A percentile compares a stretch with the other conserved stretches of the same genome.
Evolutionary conservation across 106 monocot species (phyloP).

Genomic region (Dendrobium huoshanense): DNA sequence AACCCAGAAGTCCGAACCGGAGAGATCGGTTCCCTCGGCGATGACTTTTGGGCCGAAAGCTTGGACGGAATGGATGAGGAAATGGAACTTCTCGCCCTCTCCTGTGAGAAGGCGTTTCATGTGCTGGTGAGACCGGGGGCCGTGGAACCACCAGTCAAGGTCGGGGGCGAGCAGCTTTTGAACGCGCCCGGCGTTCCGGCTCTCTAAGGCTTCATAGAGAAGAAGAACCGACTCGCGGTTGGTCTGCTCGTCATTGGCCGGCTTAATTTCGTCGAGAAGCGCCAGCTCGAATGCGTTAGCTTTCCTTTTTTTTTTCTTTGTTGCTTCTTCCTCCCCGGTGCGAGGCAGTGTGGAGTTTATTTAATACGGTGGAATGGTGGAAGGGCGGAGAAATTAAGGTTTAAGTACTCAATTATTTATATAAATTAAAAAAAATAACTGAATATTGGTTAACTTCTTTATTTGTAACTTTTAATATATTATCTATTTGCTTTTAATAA

Average conservation of each 20-base stretch:
- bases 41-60: slow-evolving; percentile 38
- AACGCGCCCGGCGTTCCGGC: slow-evolving; percentile 20
- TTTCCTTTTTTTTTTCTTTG: neutral
- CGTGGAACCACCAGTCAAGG: slow-evolving; percentile 62
- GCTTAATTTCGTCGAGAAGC: neutral
- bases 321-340: neutral
- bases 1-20: slow-evolving; percentile 26
- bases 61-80: slow-evolving; percentile 21
- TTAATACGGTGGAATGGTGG: too few species aligned
- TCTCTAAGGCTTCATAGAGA: slow-evolving; percentile 29
- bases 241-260: neutral
- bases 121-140: slow-evolving; percentile 43
- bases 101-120: slow-evolving; percentile 49
- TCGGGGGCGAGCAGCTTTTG: slow-evolving; percentile 36
- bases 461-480: too few species aligned
- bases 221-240: slow-evolving; percentile 16
- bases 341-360: neutral
- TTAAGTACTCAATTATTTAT: too few species aligned
- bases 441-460: too few species aligned
- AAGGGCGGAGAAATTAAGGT: too few species aligned
- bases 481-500: too few species aligned
- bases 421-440: too few species aligned
- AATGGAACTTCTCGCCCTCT: slow-evolving; percentile 13
- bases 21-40: slow-evolving; percentile 29
- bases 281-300: neutral